Evolutionary conservation across 2,329 filamentous ascomycete species (phyloP), one percentile per base, ranked within the genome.

Genomic region (Phyllosticta citrichinensis): DNA sequence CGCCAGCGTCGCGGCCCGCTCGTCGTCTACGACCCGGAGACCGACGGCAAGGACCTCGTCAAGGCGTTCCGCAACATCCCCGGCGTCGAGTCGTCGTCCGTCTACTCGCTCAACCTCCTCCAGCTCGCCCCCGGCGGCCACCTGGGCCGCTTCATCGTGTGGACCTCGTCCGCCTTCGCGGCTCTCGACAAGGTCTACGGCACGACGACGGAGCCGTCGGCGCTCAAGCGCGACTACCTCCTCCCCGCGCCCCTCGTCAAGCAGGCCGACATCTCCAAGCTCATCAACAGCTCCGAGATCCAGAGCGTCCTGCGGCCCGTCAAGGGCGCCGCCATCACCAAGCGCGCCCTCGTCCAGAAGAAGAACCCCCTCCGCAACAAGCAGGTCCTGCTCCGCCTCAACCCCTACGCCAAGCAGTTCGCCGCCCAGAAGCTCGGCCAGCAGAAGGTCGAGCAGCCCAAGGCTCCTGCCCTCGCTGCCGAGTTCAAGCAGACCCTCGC

Each of bases 361-460:
- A 97, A 97, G 92, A 99, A 99, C 86, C 94, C 94, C 74, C 91
- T 99, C 70, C 84, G 83, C 81, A 99, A 99, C 89, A 96, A 91
- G 87, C 94, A 97, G 85, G 88, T 99, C 69, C 86, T 97, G 80
- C 89, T 99, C 76, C 89, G 94, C 74, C 89, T 99, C 79, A 99
- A 99, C 88, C 94, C 94, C 66, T 99, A 99, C 81, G 93, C 94
- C 70, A 83, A 87, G 71, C 87, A 89, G 66, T 99, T 95, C 81
- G 82, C 87, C 71, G 90, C 95, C 84, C 85, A 91, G 74, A 88
- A 91, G 80, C 78, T 94, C 63, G 90, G 90, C 68, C 83, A 87
- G 78, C 79, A 85, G 79, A 83, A 85, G 78, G 70, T 83, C 66
- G 79, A 85, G 66, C 73, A 76, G 62, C 81, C 78, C 69, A 88